These are phyloP conservation scores for Chlorella sp. DNA, from an alignment of 139 green algal genomes.

Conservation along the genomic window DNA sequence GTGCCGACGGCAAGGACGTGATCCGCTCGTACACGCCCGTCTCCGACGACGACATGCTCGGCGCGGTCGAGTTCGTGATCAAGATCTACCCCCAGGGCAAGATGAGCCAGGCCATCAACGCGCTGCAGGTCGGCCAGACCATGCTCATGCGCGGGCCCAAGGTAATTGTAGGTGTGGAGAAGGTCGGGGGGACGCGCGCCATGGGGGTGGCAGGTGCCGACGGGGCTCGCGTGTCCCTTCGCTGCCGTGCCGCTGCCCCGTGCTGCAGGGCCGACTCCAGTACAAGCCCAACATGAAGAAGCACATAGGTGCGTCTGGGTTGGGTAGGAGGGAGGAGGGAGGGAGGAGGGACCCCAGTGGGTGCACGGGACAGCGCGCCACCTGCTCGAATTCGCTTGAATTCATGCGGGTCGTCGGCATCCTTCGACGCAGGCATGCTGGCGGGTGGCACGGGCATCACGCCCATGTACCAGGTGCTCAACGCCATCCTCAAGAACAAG, in stretches of 20 bases:
- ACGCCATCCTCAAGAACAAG: conserved; percentile 64
- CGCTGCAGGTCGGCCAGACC: conserved; percentile 65
- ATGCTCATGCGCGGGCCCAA: conserved; percentile 88
- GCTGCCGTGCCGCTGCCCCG: too few species aligned
- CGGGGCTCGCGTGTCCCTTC: too few species aligned
- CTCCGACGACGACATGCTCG: conserved; percentile 46
- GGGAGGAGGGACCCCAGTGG: too few species aligned
- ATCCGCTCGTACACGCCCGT: conserved; percentile 76
- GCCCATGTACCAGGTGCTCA: conserved; percentile 86
- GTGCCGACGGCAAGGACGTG: conserved; percentile 52
- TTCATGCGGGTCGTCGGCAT: too few species aligned
- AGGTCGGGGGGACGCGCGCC: too few species aligned
- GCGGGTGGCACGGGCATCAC: conserved; percentile 93
- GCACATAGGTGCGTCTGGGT: conserved; percentile 43
- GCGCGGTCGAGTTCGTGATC: conserved; percentile 81
- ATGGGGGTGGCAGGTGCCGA: too few species aligned
- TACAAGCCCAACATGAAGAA: conserved; percentile 69
- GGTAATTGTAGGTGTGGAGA: too few species aligned
- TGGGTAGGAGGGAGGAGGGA: too few species aligned
- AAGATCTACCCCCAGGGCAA: conserved; percentile 85
- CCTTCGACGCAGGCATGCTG: conserved; percentile 86
- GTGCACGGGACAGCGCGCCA: too few species aligned
- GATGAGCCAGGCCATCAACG: conserved; percentile 81
- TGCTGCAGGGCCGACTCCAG: conserved; percentile 57
- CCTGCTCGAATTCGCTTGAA: too few species aligned